phyloP scores from a whole-genome alignment of 306 rosid genomes.

The Cicer pinnatifidum region DNA sequence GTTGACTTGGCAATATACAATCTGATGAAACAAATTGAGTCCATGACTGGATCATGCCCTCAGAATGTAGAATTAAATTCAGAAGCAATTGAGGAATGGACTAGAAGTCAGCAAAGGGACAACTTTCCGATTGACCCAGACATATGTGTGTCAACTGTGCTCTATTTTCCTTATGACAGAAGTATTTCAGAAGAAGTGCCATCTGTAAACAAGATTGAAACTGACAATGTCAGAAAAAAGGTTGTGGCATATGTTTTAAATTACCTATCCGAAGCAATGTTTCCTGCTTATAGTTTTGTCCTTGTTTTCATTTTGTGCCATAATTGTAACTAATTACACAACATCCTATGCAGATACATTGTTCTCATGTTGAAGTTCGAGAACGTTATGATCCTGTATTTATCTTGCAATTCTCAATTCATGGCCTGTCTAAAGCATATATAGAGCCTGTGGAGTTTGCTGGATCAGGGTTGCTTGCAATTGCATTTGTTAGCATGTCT shows the following conservation, averaged over 20 bases:
- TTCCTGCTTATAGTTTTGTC: slow-evolving; percentile 37
- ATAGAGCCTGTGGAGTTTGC: slow-evolving; percentile 87
- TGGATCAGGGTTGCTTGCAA: slow-evolving; percentile 83
- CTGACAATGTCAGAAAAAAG: slow-evolving; percentile 43
- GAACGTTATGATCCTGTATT: slow-evolving; percentile 78
- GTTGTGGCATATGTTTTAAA: slow-evolving; percentile 48
- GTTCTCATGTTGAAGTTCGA: slow-evolving; percentile 47
- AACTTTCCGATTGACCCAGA: slow-evolving; percentile 74
- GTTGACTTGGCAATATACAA: slow-evolving; percentile 69
- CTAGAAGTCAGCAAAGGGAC: slow-evolving; percentile 67
- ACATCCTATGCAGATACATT: slow-evolving; percentile 52
- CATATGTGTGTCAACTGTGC: slow-evolving; percentile 73
- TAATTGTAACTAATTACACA: slow-evolving; percentile 43
- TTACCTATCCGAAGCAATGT: slow-evolving; percentile 21
- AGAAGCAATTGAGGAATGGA: slow-evolving; percentile 63
- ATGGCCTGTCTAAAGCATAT: slow-evolving; percentile 63
- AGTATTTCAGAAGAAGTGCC: slow-evolving; percentile 54
- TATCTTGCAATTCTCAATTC: slow-evolving; percentile 80
- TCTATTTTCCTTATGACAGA: slow-evolving; percentile 72
- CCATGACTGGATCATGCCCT: slow-evolving; percentile 49
- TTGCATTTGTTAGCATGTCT: slow-evolving; percentile 82
- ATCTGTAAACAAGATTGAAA: slow-evolving; percentile 46
- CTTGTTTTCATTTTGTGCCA: slow-evolving; percentile 35
- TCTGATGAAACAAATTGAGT: slow-evolving; percentile 70
- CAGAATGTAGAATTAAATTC: slow-evolving; percentile 51